phyloP scores from a whole-genome alignment of 225 moss, liverwort and hornwort species.

The Climacium dendroides region DNA sequence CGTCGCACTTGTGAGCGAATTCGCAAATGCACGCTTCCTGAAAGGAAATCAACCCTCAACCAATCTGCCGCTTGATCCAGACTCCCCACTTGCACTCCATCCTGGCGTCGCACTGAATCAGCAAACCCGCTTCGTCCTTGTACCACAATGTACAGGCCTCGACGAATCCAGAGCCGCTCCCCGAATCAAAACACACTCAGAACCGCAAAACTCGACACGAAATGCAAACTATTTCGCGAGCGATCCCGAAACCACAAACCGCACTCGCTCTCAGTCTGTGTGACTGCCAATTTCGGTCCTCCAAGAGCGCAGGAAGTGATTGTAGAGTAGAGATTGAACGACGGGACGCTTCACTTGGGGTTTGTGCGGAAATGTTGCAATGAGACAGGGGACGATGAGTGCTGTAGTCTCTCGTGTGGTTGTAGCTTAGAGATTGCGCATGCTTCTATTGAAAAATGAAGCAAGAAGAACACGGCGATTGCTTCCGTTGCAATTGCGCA shows the following conservation, averaged over 20 bases:
- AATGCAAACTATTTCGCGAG: neutral
- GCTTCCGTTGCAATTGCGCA: neutral
- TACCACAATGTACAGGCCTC: neutral
- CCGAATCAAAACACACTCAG: neutral
- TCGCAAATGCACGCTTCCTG: neutral
- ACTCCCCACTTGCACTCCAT: neutral
- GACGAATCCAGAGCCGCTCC: neutral
- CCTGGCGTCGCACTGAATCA: neutral
- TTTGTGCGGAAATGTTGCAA: neutral
- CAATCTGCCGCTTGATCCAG: neutral
- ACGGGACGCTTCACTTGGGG: neutral
- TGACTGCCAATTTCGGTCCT: neutral
- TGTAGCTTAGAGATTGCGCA: neutral
- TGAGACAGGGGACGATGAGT: neutral
- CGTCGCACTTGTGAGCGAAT: neutral
- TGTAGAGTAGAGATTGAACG: neutral
- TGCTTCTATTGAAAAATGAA: neutral
- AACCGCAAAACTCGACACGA: neutral
- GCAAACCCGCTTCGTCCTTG: too few species aligned
- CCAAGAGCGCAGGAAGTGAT: neutral
- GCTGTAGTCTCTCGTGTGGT: neutral
- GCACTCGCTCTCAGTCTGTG: neutral
- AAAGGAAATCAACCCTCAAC: neutral
- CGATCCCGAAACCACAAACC: neutral
- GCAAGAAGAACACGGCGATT: neutral